These are phyloP conservation scores for Tilletia setariae DNA, from an alignment of 1,284 basidiomycete species.

Conservation along the genomic window DNA sequence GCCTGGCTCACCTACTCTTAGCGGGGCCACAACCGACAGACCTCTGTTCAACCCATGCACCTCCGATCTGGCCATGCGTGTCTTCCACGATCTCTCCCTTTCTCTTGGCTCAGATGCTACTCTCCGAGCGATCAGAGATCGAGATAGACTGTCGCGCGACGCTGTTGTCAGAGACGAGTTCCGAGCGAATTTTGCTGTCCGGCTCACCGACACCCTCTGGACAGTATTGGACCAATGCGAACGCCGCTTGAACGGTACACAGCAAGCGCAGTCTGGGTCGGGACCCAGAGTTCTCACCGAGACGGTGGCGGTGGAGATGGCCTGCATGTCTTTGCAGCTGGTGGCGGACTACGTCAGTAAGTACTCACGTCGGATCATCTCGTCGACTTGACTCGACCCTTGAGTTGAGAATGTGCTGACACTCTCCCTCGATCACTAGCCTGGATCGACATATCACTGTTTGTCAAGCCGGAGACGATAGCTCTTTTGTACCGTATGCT, in stretches of 20 bases:
- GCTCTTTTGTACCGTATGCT: conserved; percentile 80
- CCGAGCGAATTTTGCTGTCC: conserved; percentile 64
- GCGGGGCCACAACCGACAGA: conserved; percentile 68
- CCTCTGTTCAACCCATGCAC: conserved; percentile 87
- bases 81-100: conserved; percentile 51
- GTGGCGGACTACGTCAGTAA: conserved; percentile 90
- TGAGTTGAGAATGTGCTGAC: conserved; percentile 10
- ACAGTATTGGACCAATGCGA: conserved; percentile 73
- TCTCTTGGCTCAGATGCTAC: conserved; percentile 51
- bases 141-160: conserved; percentile 50
- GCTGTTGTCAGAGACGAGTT: conserved; percentile 52
- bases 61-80: conserved; percentile 61
- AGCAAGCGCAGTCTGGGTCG: neutral
- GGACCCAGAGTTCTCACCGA: conserved; percentile 37
- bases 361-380: conserved; percentile 53
- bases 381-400: neutral
- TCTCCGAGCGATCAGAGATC: conserved; percentile 44
- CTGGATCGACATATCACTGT: conserved; percentile 96
- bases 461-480: conserved; percentile 85
- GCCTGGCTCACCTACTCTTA: conserved; percentile 59
- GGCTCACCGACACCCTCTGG: conserved; percentile 82
- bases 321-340: conserved; percentile 83
- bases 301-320: conserved; percentile 69
- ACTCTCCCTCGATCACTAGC: conserved; percentile 49
- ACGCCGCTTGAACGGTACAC: neutral